Evolutionary conservation across 2,329 filamentous ascomycete genomes (phyloP).

Genomic region (Acephala macrosclerotiorum): DNA sequence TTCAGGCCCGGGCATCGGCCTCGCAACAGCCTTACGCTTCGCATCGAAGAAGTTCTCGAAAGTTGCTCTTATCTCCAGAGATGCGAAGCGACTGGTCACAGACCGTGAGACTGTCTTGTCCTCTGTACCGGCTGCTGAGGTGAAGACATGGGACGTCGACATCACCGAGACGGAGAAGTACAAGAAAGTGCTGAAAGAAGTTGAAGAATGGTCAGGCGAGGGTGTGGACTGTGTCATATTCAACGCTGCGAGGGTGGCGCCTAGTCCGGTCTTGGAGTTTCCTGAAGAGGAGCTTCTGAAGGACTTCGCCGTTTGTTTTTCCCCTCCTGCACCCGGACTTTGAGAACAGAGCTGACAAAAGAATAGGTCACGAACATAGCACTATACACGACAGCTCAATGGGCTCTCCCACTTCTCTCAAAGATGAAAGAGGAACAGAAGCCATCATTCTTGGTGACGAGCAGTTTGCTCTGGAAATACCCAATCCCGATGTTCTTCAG

Average conservation of each 20-base stretch:
- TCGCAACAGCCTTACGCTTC: constrained; percentile 50
- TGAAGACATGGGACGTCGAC: constrained; percentile 54
- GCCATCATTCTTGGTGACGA: constrained; percentile 57
- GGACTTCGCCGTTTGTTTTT: constrained; percentile 53
- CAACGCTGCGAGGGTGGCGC: constrained; percentile 58
- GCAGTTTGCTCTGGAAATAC: constrained; percentile 54
- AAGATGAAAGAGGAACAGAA: constrained; percentile 46
- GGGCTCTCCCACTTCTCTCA: constrained; percentile 53
- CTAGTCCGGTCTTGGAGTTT: constrained; percentile 51
- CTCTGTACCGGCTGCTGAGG: constrained; percentile 42
- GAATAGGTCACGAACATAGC: constrained; percentile 55
- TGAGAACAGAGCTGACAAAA: background rate
- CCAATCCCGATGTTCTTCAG: constrained; percentile 56
- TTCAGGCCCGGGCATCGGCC: constrained; percentile 57
- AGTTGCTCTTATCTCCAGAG: constrained; percentile 56
- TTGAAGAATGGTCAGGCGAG: constrained; percentile 48
- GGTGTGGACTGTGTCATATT: constrained; percentile 58
- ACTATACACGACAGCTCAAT: constrained; percentile 55
- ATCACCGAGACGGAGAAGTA: constrained; percentile 50
- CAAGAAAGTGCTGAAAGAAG: constrained; percentile 48
- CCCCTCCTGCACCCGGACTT: background rate
- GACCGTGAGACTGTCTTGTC: constrained; percentile 47
- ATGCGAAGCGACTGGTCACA: constrained; percentile 48
- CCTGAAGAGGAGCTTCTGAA: constrained; percentile 53
- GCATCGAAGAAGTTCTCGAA: constrained; percentile 53